Evolutionary conservation across 768 basidiomycete species (phyloP), one percentile per base, ranked within the genome.

Genomic region (Termitomyces sp.): DNA sequence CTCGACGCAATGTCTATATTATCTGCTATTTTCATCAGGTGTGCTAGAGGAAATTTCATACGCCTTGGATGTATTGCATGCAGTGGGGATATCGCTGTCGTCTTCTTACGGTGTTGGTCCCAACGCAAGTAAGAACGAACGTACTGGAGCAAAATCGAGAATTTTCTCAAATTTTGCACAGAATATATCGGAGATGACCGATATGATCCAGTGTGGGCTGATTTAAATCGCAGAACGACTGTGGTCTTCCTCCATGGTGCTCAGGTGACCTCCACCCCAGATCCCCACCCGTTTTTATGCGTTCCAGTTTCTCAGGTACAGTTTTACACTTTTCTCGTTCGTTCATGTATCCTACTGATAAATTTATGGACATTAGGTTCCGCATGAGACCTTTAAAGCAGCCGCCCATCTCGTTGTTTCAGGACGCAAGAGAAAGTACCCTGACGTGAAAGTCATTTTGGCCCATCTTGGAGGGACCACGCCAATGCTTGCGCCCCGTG

Each of bases 311-410:
- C 77, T 14, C 87, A 89, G 75, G 87, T 85, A 57, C 33, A n/a
- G 26, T 49, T 45, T 53, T 23, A 37, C 12, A 10, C 47, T 38
- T n/a, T 35, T 6, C 8, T 45, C 12, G 21, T 35, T 45, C 12
- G 21, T 35, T 45, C 43, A 14, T n/a, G 21, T 37, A 33, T 17
- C 17, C 56, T 50, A 21, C 6, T 35, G 14, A 19, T 56, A 8
- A 44, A 51, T 9, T 15, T 5, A 11, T 21, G 17, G 30, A 9
- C 41, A 54, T 23, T 38, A 90, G 88, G 87, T 88, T 0, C 89
- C 88, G 7, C 85, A 89, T 65, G 89, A 91, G 69, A 91, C 89
- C 0, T 89, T 83, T 75, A 90, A 89, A 71, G 89, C 87, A 1
- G 87, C 87, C 35, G 83, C 87, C 3, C 86, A 89, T 64, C 78